These are phyloP conservation scores for Xylaria castorea DNA, from an alignment of 495 filamentous ascomycete species.

Conservation along the genomic window DNA sequence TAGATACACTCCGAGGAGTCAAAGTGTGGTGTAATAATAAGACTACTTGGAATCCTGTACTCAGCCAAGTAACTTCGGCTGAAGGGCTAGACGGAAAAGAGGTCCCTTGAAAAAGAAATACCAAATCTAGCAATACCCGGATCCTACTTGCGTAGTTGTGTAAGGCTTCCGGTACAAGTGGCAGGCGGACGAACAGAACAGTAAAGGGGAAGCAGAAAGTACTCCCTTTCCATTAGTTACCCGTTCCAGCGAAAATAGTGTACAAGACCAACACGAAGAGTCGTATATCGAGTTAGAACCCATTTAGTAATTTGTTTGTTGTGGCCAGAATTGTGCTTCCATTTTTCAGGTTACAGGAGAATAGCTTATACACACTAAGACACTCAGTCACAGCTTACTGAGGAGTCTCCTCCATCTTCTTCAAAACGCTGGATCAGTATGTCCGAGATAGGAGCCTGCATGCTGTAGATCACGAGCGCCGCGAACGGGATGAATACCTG, in stretches of 20 bases:
- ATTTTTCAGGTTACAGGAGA: not conserved
- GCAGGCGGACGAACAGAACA: not conserved
- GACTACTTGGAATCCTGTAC: not conserved
- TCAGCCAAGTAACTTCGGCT: not conserved
- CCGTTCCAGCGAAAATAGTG: not conserved
- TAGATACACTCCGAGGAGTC: not conserved
- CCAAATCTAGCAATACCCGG: not conserved
- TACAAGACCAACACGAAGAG: not conserved
- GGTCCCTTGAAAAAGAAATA: not conserved
- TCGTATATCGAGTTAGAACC: not conserved
- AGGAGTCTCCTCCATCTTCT: not conserved
- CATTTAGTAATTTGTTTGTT: not conserved
- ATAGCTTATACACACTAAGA: not conserved
- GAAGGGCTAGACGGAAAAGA: not conserved
- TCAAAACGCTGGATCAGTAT: not conserved
- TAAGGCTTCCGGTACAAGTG: not conserved
- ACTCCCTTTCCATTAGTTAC: not conserved
- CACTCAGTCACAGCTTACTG: not conserved
- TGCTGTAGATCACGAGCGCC: not conserved
- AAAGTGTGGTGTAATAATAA: not conserved
- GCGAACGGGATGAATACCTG: not conserved
- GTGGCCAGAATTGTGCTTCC: not conserved
- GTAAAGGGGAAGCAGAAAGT: not conserved
- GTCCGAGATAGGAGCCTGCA: not conserved
- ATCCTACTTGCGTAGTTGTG: not conserved